Percentiles rank a stretch among this genome's conserved stretches.
These are phyloP conservation scores for Paramecium sexaurelia DNA, from an alignment of 73 alveolate genomes.

Conservation along the genomic window DNA sequence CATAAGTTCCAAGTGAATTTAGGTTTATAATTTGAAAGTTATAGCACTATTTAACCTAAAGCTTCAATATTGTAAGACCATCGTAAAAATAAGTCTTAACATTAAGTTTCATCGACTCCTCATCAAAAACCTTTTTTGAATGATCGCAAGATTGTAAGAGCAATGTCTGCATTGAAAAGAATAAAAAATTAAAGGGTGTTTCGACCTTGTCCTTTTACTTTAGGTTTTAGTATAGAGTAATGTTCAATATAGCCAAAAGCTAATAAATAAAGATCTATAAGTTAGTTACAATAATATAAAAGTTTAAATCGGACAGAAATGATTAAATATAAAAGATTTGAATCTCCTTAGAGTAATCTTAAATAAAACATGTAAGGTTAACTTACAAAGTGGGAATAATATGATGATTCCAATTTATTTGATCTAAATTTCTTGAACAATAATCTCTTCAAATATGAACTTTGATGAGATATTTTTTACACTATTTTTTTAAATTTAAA, in stretches of 20 bases:
- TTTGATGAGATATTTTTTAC: conserved; percentile 6
- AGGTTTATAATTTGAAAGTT: neutral
- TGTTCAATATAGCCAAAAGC: neutral
- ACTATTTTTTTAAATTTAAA: neutral
- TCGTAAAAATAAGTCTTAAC: neutral
- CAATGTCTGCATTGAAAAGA: neutral
- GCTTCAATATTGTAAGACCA: neutral
- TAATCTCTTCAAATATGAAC: conserved; percentile 17
- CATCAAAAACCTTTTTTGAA: neutral
- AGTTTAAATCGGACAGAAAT: neutral
- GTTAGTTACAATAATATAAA: neutral
- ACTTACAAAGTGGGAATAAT: neutral
- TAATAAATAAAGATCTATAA: neutral
- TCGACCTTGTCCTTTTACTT: conserved; percentile 6
- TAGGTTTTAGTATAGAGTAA: neutral
- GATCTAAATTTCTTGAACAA: conserved; percentile 28
- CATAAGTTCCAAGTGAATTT: neutral
- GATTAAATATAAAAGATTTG: neutral
- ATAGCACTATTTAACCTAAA: neutral
- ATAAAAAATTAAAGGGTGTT: neutral
- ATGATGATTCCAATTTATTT: conserved; percentile 3
- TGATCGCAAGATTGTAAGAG: neutral
- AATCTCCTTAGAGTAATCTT: neutral
- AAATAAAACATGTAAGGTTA: neutral
- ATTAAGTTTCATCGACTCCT: neutral